Evolutionary conservation across 768 basidiomycete species (phyloP), one percentile per base, ranked within the genome.

Genomic region (Phaffia australis): DNA sequence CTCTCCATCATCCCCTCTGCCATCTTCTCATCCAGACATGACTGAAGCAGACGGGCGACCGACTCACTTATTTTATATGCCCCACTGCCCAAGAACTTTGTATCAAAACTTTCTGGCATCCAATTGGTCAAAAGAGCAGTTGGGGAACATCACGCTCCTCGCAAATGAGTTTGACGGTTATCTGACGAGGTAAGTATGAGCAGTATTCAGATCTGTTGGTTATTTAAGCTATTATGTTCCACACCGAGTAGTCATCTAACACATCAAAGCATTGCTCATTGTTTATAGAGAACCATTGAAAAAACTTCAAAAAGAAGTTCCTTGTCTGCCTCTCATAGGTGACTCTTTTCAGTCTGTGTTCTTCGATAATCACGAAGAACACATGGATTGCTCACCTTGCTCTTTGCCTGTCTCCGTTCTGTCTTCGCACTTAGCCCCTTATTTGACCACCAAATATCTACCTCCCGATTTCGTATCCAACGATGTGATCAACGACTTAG

Each of bases 401-500:
- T 42, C 35, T 42, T 30, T 32, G 64, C 54, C 29, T 9, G 14
- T n/a, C 30, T 25, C 51, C 46, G n/a, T 25, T 46, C 30, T 23
- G 7, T 23, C 8, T 52, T 11, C 19, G 23, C 18, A 23, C 21
- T 0, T 59, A 65, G 64, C 18, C 3, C 64, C 64, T 2, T 57
- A 42, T 25, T 50, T 65, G 1, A 27, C 21, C 15, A 58, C 56
- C 25, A 50, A 50, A 3, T 59, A 42, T 7, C 46, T 65, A 0
- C 64, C 64, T 3, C 27, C 23, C 11, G 35, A 52, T 49, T 65
- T 65, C n/a, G 25, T 49, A 1, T 57, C 56, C 35, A 65, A 65
- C 64, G 64, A 65, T 57, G 64, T 65, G 23, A 59, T 58, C 58
- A 65, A 65, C 64, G 64, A 65, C 35, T 57, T 65, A 8, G 48